Evolutionary conservation across 2,329 filamentous ascomycete genomes (phyloP).

Genomic region (Hortaea sp.): DNA sequence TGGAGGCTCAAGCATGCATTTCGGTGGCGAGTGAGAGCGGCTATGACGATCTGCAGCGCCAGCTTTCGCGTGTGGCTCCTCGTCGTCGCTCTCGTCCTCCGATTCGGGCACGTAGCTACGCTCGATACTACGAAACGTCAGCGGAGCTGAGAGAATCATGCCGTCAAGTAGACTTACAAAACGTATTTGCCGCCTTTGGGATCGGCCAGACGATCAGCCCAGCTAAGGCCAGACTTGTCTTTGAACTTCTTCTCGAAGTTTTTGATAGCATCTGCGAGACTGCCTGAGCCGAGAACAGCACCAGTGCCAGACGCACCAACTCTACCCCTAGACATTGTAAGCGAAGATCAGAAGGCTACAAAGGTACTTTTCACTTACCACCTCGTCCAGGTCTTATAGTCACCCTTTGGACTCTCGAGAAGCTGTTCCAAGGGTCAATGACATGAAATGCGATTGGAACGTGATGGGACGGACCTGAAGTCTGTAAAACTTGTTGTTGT

Average conservation of each 20-base stretch:
- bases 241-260: slow-evolving; percentile 48
- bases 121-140: slow-evolving; percentile 43
- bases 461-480: slow-evolving; percentile 47
- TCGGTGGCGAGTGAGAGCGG: slow-evolving; percentile 18
- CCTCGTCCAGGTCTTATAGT: slow-evolving; percentile 45
- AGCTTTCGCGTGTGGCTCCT: slow-evolving; percentile 14
- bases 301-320: slow-evolving; percentile 49
- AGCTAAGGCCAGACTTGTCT: slow-evolving; percentile 44
- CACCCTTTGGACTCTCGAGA: slow-evolving; percentile 29
- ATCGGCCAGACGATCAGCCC: slow-evolving; percentile 40
- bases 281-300: slow-evolving; percentile 30
- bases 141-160: no score
- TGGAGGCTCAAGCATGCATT: slow-evolving; percentile 49
- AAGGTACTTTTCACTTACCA: slow-evolving; percentile 31
- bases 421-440: slow-evolving; percentile 18
- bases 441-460: not conserved
- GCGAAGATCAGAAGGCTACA: no score
- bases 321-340: not conserved
- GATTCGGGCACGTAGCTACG: slow-evolving; percentile 62
- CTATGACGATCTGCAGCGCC: slow-evolving; percentile 10
- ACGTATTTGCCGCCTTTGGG: slow-evolving; percentile 61
- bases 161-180: slow-evolving; percentile 33
- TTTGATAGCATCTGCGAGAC: slow-evolving; percentile 29
- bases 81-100: slow-evolving; percentile 48
- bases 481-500: slow-evolving; percentile 78